Percentiles rank a stretch among this genome's conserved stretches.
phyloP scores from a whole-genome alignment of 1,284 basidiomycete species.

The Heterobasidion irregulare region DNA sequence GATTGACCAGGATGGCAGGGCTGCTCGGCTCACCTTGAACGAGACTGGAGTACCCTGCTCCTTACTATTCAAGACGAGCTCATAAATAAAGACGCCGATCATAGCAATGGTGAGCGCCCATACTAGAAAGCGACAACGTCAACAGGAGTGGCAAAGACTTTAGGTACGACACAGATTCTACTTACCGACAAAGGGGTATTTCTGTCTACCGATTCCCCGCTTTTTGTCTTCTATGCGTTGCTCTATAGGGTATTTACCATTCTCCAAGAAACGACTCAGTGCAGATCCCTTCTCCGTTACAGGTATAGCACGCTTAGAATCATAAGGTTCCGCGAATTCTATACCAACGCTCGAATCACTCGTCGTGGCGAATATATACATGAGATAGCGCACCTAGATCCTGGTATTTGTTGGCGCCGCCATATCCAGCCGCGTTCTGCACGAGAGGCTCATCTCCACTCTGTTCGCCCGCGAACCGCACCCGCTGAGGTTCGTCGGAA shows the following conservation, averaged over 20 bases:
- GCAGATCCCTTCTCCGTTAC: constrained; percentile 29
- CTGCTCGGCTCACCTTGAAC: constrained; percentile 46
- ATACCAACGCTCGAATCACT: not conserved
- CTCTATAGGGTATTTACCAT: constrained; percentile 58
- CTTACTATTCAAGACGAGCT: constrained; percentile 66
- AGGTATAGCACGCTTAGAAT: constrained; percentile 16
- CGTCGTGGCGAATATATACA: not conserved
- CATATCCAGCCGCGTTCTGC: constrained; percentile 1
- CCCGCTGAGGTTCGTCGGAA: not conserved
- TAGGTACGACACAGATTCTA: constrained; percentile 14
- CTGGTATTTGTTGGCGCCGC: constrained; percentile 26
- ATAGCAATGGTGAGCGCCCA: constrained; percentile 60
- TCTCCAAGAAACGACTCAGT: constrained; percentile 5
- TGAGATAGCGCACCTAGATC: constrained; percentile 40
- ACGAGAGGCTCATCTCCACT: constrained; percentile 3
- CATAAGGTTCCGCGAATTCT: constrained; percentile 56
- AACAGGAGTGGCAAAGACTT: not conserved
- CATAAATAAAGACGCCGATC: constrained; percentile 69
- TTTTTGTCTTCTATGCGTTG: constrained; percentile 83
- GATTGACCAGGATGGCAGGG: constrained; percentile 4
- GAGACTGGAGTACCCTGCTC: constrained; percentile 76
- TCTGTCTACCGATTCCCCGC: constrained; percentile 77
- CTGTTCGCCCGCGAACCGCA: constrained; percentile 2
- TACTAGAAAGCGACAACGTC: constrained; percentile 27
- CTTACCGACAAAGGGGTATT: constrained; percentile 67